Percentiles rank a stretch among this genome's conserved stretches.
Evolutionary conservation across 495 filamentous ascomycete genomes (phyloP).

Genomic region (Daldinia vernicosa): DNA sequence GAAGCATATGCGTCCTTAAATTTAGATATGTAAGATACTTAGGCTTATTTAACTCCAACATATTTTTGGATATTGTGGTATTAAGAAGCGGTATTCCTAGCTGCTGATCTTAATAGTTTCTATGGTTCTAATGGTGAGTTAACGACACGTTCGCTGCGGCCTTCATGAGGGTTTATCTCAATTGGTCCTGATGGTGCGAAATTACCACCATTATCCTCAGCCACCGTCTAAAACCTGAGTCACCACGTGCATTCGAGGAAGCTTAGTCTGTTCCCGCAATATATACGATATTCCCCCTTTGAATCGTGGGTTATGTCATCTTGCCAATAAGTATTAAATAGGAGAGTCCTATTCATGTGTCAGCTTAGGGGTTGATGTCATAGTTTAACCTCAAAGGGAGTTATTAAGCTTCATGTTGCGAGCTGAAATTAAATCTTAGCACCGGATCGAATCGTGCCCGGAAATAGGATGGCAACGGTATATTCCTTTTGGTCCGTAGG

Average conservation of each 20-base stretch:
- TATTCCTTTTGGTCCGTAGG: neutral
- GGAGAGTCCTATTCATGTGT: neutral
- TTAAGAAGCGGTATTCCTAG: neutral
- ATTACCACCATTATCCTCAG: neutral
- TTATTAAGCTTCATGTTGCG: conserved; percentile 14
- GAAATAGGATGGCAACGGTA: neutral
- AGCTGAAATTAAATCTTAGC: neutral
- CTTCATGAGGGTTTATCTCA: neutral
- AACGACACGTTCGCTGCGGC: neutral
- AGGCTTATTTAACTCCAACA: neutral
- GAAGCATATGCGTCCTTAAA: neutral
- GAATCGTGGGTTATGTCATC: neutral
- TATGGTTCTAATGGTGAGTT: neutral
- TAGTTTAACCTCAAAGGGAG: neutral
- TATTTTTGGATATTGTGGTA: neutral
- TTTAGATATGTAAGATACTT: neutral
- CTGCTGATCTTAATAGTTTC: neutral
- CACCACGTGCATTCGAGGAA: neutral
- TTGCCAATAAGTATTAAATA: neutral
- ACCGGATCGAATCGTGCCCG: neutral
- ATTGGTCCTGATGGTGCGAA: neutral
- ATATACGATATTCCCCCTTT: neutral
- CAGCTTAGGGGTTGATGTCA: neutral
- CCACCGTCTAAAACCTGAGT: neutral
- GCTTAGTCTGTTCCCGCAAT: neutral